Conservation (phyloP, 2,329 filamentous ascomycete species). For the Corinectria fuckeliana region DNA sequence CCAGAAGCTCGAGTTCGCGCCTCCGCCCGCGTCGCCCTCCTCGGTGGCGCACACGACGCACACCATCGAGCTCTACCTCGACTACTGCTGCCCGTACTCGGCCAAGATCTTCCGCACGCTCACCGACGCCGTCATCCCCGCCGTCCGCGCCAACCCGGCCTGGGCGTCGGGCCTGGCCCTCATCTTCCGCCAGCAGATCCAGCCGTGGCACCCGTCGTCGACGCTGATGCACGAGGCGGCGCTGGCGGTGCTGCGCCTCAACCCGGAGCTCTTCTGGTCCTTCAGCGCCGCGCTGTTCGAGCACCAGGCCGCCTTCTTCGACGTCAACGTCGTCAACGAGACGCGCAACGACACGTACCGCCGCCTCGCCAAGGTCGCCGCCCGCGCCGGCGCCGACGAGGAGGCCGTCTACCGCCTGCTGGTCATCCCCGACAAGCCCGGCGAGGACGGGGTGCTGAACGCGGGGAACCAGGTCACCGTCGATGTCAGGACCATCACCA, state of each 20-base stretch:
- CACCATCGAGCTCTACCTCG: slow-evolving; percentile 74
- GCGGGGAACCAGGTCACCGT: slow-evolving; percentile 81
- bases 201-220: slow-evolving; percentile 92
- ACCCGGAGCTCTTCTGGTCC: slow-evolving; percentile 77
- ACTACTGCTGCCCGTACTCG: slow-evolving; percentile 87
- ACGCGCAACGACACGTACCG: slow-evolving; percentile 83
- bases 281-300: slow-evolving; percentile 73
- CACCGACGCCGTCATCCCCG: slow-evolving; percentile 68
- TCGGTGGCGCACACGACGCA: slow-evolving; percentile 55
- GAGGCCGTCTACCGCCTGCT: slow-evolving; percentile 73
- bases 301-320: slow-evolving; percentile 80
- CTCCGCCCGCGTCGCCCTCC: slow-evolving; percentile 43
- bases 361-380: slow-evolving; percentile 77
- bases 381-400: slow-evolving; percentile 71
- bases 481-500: slow-evolving; percentile 84
- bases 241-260: slow-evolving; percentile 76
- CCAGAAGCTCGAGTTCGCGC: slow-evolving; percentile 65
- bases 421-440: slow-evolving; percentile 71
- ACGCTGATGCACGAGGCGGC: slow-evolving; percentile 84
- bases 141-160: slow-evolving; percentile 66
- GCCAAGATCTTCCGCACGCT: slow-evolving; percentile 78
- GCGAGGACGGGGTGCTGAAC: slow-evolving; percentile 73
- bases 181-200: slow-evolving; percentile 89
- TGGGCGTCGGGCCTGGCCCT: slow-evolving; percentile 67
- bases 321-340: slow-evolving; percentile 84